Percentiles rank a stretch among this genome's conserved stretches.
These are phyloP conservation scores for Leccinellum rugosiceps DNA, from an alignment of 768 basidiomycete genomes.

Conservation along the genomic window DNA sequence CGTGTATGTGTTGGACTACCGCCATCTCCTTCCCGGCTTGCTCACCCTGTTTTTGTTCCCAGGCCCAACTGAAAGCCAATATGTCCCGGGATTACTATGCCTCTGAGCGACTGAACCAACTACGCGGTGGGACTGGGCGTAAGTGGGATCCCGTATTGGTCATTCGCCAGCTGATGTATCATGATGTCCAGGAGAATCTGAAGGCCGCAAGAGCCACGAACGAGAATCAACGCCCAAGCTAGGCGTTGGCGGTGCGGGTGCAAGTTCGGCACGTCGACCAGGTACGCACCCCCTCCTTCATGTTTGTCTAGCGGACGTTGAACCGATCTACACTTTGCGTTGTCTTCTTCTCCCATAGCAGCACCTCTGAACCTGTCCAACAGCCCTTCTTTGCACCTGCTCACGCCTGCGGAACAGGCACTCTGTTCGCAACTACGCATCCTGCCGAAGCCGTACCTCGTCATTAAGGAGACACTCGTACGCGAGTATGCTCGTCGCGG, in stretches of 20 bases:
- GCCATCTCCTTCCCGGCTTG: background rate
- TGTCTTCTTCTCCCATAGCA: constrained; percentile 27
- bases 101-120: constrained; percentile 48
- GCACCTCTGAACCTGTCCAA: constrained; percentile 87
- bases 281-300: constrained; percentile 30
- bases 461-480: constrained; percentile 93
- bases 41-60: background rate
- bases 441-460: constrained; percentile 91
- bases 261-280: constrained; percentile 40
- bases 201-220: constrained; percentile 57
- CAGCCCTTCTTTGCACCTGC: constrained; percentile 84
- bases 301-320: background rate
- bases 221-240: constrained; percentile 58
- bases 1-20: constrained; percentile 47
- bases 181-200: constrained; percentile 38
- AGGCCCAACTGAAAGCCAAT: constrained; percentile 64
- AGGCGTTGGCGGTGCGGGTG: constrained; percentile 31
- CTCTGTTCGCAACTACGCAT: constrained; percentile 90
- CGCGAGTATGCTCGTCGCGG: constrained; percentile 89
- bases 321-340: background rate
- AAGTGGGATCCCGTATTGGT: constrained; percentile 26
- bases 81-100: constrained; percentile 54
- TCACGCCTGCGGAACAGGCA: constrained; percentile 81
- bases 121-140: constrained; percentile 46
- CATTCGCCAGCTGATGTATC: background rate